These are phyloP conservation scores for Drechslerella dactyloides DNA, from an alignment of 2,329 filamentous ascomycete species.

Conservation along the genomic window DNA sequence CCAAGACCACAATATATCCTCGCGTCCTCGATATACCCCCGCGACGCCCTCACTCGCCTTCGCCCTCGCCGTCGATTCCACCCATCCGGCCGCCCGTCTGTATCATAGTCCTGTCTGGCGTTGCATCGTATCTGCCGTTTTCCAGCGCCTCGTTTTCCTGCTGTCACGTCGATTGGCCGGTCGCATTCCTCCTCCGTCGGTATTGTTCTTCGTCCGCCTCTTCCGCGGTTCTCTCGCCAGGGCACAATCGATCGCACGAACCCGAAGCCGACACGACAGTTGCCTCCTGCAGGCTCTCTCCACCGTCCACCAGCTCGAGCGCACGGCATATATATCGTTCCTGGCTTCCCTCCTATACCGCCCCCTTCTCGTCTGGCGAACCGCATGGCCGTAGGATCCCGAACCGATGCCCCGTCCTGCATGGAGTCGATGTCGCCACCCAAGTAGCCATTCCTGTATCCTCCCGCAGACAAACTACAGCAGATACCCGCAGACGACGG, in stretches of 20 bases:
- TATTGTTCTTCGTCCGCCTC: constrained; percentile 33
- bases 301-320: constrained; percentile 16
- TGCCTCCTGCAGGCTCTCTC: constrained; percentile 6
- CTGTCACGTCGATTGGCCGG: constrained; percentile 21
- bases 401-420: constrained; percentile 48
- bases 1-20: constrained; percentile 15
- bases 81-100: constrained; percentile 23
- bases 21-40: constrained; percentile 46
- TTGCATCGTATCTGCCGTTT: constrained; percentile 27
- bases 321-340: constrained; percentile 11
- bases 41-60: constrained; percentile 32
- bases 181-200: constrained; percentile 41
- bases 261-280: constrained; percentile 13
- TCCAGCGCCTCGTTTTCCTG: constrained; percentile 16
- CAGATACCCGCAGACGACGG: constrained; percentile 44
- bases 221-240: constrained; percentile 5
- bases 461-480: constrained; percentile 40
- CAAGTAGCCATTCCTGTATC: constrained; percentile 38
- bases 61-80: constrained; percentile 30
- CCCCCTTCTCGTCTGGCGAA: constrained; percentile 6
- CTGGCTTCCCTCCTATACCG: constrained; percentile 2
- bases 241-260: constrained; percentile 1
- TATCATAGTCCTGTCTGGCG: constrained; percentile 25
- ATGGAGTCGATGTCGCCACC: constrained; percentile 45
- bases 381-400: constrained; percentile 46